phyloP scores from a whole-genome alignment of 2,329 filamentous ascomycete species.

The Claviceps africana region DNA sequence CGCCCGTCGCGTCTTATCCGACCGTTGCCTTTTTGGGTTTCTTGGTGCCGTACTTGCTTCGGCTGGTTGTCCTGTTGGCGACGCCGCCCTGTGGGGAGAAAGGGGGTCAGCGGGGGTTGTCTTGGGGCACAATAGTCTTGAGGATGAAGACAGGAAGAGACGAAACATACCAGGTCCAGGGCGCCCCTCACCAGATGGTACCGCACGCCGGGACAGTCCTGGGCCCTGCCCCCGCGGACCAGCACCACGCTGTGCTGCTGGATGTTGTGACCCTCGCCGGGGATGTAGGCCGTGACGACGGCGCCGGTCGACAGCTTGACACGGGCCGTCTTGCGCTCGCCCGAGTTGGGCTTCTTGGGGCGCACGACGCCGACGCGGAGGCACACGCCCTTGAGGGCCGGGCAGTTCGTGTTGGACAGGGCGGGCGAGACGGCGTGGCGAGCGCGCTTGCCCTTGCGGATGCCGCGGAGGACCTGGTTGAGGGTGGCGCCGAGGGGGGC shows the following conservation, averaged over 20 bases:
- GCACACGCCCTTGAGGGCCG: conserved; percentile 89
- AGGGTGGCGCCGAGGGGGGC: conserved; percentile 46
- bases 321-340: conserved; percentile 88
- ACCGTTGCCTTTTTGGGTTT: conserved; percentile 76
- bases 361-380: conserved; percentile 85
- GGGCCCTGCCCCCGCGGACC: conserved; percentile 79
- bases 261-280: conserved; percentile 95
- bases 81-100: conserved; percentile 72
- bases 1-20: conserved; percentile 17
- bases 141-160: conserved; percentile 2
- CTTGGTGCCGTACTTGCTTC: conserved; percentile 97
- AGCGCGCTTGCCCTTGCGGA: conserved; percentile 63
- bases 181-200: conserved; percentile 88
- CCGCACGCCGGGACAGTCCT: conserved; percentile 97
- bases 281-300: conserved; percentile 85
- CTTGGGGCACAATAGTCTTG: too few relatives aligned
- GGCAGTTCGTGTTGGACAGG: conserved; percentile 51
- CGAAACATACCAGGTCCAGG: conserved; percentile 74
- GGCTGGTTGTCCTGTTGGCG: conserved; percentile 63
- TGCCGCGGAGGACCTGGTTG: conserved; percentile 63
- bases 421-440: conserved; percentile 84
- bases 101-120: background rate
- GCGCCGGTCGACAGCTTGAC: conserved; percentile 77
- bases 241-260: conserved; percentile 97
- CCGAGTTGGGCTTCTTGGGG: conserved; percentile 98